A percentile compares a stretch with the other conserved stretches of the same genome.
Evolutionary conservation across 106 monocot species (phyloP).

Genomic region (Phalaenopsis aphrodite): DNA sequence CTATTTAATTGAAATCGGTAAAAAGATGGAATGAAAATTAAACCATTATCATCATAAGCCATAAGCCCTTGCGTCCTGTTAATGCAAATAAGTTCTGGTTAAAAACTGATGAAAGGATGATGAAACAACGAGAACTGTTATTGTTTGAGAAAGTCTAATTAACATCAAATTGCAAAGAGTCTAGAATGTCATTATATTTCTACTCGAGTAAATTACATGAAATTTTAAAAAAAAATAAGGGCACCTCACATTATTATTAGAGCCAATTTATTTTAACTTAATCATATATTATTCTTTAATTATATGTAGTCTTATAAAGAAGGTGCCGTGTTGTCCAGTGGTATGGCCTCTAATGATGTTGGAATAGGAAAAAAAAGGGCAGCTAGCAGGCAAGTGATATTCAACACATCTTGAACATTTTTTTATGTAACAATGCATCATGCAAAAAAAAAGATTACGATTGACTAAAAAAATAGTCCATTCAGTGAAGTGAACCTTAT

Average conservation of each 20-base stretch:
- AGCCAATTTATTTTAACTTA: neutral
- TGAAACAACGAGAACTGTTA: too few relatives aligned
- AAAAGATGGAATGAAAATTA: too few relatives aligned
- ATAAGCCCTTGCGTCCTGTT: too few relatives aligned
- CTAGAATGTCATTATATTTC: neutral
- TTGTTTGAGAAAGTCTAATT: neutral
- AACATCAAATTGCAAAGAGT: neutral
- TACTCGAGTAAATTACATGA: neutral
- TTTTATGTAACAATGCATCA: neutral
- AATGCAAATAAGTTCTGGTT: too few relatives aligned
- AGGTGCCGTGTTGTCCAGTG: neutral
- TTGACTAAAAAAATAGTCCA: too few relatives aligned
- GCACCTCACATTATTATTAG: neutral
- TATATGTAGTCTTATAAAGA: neutral
- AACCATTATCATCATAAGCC: too few relatives aligned
- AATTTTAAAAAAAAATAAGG: neutral
- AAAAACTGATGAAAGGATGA: too few relatives aligned
- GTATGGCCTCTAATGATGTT: neutral
- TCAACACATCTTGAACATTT: neutral
- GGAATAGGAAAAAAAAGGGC: neutral
- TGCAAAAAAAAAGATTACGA: neutral
- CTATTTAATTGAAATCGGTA: too few relatives aligned
- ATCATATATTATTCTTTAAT: neutral
- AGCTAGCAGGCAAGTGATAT: neutral
- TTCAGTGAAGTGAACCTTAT: too few relatives aligned